These are phyloP conservation scores for Podosphaera xanthii DNA, from an alignment of 2,329 filamentous ascomycete species.

Conservation along the genomic window DNA sequence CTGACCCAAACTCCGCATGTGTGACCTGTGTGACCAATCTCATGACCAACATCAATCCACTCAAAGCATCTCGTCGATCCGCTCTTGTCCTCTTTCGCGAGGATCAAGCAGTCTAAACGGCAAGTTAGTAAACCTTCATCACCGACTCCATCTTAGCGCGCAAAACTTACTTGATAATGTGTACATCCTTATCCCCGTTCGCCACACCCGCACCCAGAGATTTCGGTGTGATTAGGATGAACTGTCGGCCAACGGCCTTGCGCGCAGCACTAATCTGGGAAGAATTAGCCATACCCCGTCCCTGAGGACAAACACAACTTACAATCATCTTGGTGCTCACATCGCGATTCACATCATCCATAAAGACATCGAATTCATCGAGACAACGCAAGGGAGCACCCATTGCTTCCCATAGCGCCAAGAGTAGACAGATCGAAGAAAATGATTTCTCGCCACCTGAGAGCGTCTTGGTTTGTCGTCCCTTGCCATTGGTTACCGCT, in stretches of 20 bases:
- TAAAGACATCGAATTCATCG: conserved; percentile 98
- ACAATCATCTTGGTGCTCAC: conserved; percentile 88
- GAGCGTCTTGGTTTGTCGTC: conserved; percentile 71
- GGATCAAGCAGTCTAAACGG: conserved; percentile 31
- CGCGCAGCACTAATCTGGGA: conserved; percentile 58
- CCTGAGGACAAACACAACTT: conserved; percentile 18
- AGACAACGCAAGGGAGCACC: conserved; percentile 83
- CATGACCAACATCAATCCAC: background rate
- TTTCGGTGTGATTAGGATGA: conserved; percentile 89
- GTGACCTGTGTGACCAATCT: background rate
- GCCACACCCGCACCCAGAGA: conserved; percentile 41
- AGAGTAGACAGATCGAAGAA: conserved; percentile 78
- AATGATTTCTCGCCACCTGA: conserved; percentile 97
- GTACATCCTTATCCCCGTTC: conserved; percentile 43
- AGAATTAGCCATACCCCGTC: conserved; percentile 8
- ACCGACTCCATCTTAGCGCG: background rate
- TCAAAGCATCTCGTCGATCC: conserved; percentile 10
- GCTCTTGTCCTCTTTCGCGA: conserved; percentile 21
- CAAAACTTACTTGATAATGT: conserved; percentile 42
- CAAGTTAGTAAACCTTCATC: no score
- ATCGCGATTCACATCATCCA: conserved; percentile 90
- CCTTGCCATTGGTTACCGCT: conserved; percentile 44
- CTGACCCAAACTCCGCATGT: background rate
- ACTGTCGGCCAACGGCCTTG: conserved; percentile 72
- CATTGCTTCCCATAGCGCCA: conserved; percentile 96